phyloP scores from a whole-genome alignment of 1,284 basidiomycete genomes.

The Boletus nobilissimus region DNA sequence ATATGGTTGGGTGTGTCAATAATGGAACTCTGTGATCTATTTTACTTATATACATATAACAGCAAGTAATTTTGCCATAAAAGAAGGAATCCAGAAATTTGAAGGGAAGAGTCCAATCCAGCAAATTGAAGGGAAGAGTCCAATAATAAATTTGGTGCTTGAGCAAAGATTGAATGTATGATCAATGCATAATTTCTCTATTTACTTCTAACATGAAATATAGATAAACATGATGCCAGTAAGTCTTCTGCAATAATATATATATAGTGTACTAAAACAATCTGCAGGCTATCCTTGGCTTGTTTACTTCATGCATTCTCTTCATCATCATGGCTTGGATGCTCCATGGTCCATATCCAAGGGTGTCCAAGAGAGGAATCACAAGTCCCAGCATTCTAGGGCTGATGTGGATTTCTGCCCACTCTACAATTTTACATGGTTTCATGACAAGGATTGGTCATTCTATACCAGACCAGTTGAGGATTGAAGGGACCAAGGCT shows the following conservation, averaged over 20 bases:
- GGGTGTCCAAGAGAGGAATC: neutral
- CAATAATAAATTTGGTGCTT: neutral
- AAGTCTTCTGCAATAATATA: neutral
- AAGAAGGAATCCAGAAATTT: neutral
- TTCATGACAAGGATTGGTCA: neutral
- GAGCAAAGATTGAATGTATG: slow-evolving; percentile 31
- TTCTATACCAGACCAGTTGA: neutral
- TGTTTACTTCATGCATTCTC: slow-evolving; percentile 10
- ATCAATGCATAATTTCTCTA: neutral
- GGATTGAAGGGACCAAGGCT: neutral
- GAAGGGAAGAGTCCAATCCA: too few species aligned
- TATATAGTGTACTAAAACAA: neutral
- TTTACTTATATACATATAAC: neutral
- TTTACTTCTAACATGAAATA: neutral
- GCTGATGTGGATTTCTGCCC: neutral
- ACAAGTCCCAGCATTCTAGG: neutral
- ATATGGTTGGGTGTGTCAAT: slow-evolving; percentile 30
- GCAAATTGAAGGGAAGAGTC: neutral
- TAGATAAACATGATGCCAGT: slow-evolving; percentile 18
- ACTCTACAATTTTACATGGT: neutral
- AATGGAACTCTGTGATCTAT: neutral
- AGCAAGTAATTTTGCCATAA: neutral
- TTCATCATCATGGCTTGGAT: neutral
- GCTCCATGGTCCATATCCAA: neutral
- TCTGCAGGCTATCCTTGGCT: slow-evolving; percentile 11